These are phyloP conservation scores for Cladosporium sp. DNA, from an alignment of 2,329 filamentous ascomycete species.

Conservation along the genomic window DNA sequence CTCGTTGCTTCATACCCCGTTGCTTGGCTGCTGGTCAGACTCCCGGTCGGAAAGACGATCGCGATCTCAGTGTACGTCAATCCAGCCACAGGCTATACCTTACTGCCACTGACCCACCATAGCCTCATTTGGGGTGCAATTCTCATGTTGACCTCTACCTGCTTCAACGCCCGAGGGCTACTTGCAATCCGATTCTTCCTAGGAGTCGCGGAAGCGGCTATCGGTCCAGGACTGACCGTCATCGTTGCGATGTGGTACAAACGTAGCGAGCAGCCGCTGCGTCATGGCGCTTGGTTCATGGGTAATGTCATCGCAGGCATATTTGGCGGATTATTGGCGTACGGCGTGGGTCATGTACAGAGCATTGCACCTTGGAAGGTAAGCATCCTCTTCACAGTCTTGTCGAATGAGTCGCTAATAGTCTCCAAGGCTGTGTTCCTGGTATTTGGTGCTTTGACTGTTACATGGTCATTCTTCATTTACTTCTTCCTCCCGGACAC, in stretches of 20 bases:
- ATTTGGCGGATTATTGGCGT: not conserved
- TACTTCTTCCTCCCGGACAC: constrained; percentile 65
- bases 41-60: constrained; percentile 46
- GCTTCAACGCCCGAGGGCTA: constrained; percentile 1
- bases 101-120: no score
- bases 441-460: constrained; percentile 45
- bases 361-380: constrained; percentile 4
- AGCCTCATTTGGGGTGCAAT: not conserved
- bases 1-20: constrained; percentile 60
- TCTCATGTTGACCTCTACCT: not conserved
- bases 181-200: not conserved
- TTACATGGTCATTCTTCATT: constrained; percentile 54
- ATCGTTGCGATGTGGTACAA: constrained; percentile 27
- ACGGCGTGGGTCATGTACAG: not conserved
- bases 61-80: not conserved
- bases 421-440: constrained; percentile 61
- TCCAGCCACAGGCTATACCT: no score
- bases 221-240: constrained; percentile 10
- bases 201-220: not conserved
- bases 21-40: constrained; percentile 58
- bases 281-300: constrained; percentile 24
- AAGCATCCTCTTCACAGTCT: not conserved
- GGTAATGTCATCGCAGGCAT: not conserved
- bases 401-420: constrained; percentile 16
- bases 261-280: constrained; percentile 23